phyloP scores from a whole-genome alignment of 2,329 filamentous ascomycete species.

The Alternaria consortialis region DNA sequence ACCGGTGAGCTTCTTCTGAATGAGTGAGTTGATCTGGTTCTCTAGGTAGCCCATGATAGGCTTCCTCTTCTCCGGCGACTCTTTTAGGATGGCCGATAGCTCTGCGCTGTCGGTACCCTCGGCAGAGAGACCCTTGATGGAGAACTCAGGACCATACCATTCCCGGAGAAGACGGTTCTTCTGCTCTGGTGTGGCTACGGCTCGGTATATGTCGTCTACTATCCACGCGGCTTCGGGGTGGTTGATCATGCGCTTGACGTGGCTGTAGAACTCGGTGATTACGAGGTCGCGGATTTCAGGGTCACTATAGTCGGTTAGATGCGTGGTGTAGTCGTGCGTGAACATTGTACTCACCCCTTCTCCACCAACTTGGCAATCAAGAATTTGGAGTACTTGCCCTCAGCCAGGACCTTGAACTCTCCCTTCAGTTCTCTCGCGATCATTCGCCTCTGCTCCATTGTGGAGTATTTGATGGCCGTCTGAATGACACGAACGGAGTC shows the following conservation, averaged over 20 bases:
- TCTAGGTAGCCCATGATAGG: slow-evolving; percentile 86
- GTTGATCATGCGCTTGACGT: slow-evolving; percentile 91
- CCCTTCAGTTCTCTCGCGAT: slow-evolving; percentile 89
- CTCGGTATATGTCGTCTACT: slow-evolving; percentile 93
- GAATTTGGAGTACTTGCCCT: slow-evolving; percentile 98
- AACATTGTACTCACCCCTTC: slow-evolving; percentile 63
- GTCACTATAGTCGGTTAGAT: slow-evolving; percentile 63
- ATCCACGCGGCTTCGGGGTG: slow-evolving; percentile 98
- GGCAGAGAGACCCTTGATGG: slow-evolving; percentile 70
- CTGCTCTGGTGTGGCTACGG: slow-evolving; percentile 84
- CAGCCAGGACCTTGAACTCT: slow-evolving; percentile 82
- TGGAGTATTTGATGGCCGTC: slow-evolving; percentile 96
- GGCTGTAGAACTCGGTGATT: slow-evolving; percentile 93
- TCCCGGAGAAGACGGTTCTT: slow-evolving; percentile 86
- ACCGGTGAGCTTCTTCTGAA: slow-evolving; percentile 95
- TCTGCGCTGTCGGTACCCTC: slow-evolving; percentile 68
- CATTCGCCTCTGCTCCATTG: slow-evolving; percentile 80
- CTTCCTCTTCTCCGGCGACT: slow-evolving; percentile 83
- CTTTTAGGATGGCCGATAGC: slow-evolving; percentile 76
- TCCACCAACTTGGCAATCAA: slow-evolving; percentile 93
- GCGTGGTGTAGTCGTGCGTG: background rate
- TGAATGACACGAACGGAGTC: slow-evolving; percentile 97
- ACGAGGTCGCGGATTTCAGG: slow-evolving; percentile 86
- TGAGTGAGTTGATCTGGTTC: slow-evolving; percentile 87
- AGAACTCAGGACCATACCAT: slow-evolving; percentile 96